Conservation (phyloP, 306 rosid species). For the Arachis stenosperma region DNA sequence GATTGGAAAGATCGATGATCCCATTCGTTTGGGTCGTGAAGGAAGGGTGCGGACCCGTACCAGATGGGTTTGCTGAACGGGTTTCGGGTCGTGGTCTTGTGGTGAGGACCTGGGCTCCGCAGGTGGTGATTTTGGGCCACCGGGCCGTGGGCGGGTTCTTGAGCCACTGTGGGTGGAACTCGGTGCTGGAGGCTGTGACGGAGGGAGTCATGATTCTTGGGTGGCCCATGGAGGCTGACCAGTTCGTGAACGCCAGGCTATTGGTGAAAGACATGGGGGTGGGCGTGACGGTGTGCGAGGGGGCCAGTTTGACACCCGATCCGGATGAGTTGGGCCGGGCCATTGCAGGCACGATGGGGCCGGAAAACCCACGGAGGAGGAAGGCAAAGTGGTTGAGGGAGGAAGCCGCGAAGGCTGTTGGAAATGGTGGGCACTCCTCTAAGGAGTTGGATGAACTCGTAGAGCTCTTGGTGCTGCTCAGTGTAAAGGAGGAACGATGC, state of each 20-base stretch:
- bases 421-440: conserved; percentile 47
- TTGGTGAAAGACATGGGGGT: conserved; percentile 33
- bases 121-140: neutral
- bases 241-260: neutral
- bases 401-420: conserved; percentile 45
- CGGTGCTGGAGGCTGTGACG: conserved; percentile 46
- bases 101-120: conserved; percentile 34
- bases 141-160: conserved; percentile 26
- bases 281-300: conserved; percentile 60
- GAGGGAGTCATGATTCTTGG: conserved; percentile 51
- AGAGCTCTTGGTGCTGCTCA: conserved; percentile 37
- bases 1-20: conserved; percentile 45
- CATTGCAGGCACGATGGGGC: conserved; percentile 30
- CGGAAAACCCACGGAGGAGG: conserved; percentile 36
- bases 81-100: conserved; percentile 46
- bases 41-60: conserved; percentile 36
- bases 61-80: conserved; percentile 54
- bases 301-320: conserved; percentile 54
- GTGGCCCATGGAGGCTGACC: conserved; percentile 66
- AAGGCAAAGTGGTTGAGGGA: conserved; percentile 45
- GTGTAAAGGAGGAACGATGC: conserved; percentile 4
- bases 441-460: conserved; percentile 50
- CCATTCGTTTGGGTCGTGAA: conserved; percentile 60
- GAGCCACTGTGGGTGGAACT: conserved; percentile 16
- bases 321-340: conserved; percentile 48